phyloP scores from a whole-genome alignment of 1,139 yeast genomes.

The Hanseniaspora sp. region DNA sequence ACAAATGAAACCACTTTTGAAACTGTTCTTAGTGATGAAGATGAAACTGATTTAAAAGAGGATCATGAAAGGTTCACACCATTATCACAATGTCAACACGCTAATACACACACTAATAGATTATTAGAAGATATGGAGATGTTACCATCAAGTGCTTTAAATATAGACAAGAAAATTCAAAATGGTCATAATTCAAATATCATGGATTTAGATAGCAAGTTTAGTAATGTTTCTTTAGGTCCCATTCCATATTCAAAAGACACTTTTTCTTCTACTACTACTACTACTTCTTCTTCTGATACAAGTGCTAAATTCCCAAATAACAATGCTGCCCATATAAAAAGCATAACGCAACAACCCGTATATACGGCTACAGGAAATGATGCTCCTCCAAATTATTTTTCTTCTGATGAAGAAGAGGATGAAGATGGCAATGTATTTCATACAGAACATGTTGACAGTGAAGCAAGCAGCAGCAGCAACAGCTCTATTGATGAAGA shows the following conservation, averaged over 20 bases:
- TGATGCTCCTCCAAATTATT: background rate
- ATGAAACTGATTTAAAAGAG: background rate
- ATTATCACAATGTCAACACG: background rate
- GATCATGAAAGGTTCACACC: constrained; percentile 12
- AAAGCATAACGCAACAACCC: background rate
- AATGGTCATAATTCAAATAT: background rate
- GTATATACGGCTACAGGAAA: background rate
- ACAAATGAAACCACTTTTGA: constrained; percentile 13
- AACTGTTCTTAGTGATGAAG: constrained; percentile 12
- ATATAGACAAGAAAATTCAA: background rate
- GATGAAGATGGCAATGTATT: no score
- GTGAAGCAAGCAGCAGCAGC: background rate
- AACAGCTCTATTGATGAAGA: background rate
- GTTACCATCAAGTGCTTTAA: constrained; percentile 12
- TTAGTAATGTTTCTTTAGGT: background rate
- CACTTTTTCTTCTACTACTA: no score
- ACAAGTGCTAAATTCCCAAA: background rate
- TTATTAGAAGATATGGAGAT: background rate
- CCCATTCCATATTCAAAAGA: background rate
- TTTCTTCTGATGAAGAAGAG: background rate
- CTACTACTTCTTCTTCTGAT: background rate
- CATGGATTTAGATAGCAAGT: background rate
- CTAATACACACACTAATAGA: background rate
- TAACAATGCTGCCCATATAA: background rate
- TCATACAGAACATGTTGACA: background rate